A percentile compares a stretch with the other conserved stretches of the same genome.
Evolutionary conservation across 345 rosid genomes (phyloP).

Genomic region (Isatis tinctoria): DNA sequence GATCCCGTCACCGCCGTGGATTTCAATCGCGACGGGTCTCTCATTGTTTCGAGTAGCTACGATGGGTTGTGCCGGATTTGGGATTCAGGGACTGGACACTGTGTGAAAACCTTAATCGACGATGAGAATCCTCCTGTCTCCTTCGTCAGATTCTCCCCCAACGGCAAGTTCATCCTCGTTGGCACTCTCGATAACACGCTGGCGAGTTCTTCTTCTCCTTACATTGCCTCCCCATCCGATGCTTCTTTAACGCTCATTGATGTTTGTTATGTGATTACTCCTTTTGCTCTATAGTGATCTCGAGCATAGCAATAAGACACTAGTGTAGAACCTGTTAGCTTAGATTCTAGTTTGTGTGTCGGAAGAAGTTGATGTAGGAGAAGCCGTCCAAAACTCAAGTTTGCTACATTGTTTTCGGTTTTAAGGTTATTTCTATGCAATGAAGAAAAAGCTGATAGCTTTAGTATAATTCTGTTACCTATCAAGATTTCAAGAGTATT

Average conservation of each 20-base stretch:
- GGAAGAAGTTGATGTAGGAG: not conserved
- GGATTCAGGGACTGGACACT: conserved; percentile 90
- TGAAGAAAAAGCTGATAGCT: not conserved
- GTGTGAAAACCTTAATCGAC: conserved; percentile 77
- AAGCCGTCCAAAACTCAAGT: not conserved
- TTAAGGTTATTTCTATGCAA: not conserved
- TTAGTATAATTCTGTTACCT: not conserved
- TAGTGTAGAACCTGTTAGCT: not conserved
- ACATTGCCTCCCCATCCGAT: not conserved
- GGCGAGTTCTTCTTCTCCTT: conserved; percentile 39
- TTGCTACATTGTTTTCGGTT: not conserved
- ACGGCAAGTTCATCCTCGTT: conserved; percentile 89
- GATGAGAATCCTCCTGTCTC: conserved; percentile 96
- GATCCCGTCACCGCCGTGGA: conserved; percentile 92
- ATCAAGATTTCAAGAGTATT: not conserved
- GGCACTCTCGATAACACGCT: conserved; percentile 83
- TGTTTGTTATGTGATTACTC: conserved; percentile 4
- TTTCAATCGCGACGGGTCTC: conserved; percentile 74
- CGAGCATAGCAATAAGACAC: not conserved
- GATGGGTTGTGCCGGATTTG: conserved; percentile 90
- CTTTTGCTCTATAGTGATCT: not conserved
- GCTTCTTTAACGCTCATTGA: not conserved
- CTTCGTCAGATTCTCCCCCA: conserved; percentile 80
- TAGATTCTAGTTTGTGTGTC: conserved; percentile 10
- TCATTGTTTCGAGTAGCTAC: conserved; percentile 84